These are phyloP conservation scores for Neurospora discreta DNA, from an alignment of 495 filamentous ascomycete species.

Conservation along the genomic window DNA sequence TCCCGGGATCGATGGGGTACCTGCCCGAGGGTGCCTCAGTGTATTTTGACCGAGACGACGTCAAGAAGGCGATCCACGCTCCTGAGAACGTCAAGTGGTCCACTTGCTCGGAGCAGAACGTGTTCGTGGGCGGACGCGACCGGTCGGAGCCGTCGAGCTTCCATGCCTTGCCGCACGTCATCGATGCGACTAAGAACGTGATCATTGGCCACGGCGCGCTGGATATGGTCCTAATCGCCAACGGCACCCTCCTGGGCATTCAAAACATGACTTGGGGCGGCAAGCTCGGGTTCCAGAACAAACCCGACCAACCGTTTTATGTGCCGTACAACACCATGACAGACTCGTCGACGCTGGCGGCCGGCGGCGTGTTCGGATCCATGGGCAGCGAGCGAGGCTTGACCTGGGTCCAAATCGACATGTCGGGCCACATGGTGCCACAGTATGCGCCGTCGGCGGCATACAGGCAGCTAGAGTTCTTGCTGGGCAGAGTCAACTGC, in stretches of 20 bases:
- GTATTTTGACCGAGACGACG: conserved; percentile 72
- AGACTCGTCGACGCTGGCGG: conserved; percentile 27
- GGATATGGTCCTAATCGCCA: conserved; percentile 47
- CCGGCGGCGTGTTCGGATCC: conserved; percentile 48
- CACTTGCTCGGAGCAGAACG: conserved; percentile 39
- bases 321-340: conserved; percentile 49
- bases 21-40: conserved; percentile 43
- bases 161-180: conserved; percentile 53
- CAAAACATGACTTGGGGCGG: conserved; percentile 85
- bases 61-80: conserved; percentile 63
- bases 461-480: conserved; percentile 58
- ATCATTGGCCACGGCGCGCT: conserved; percentile 56
- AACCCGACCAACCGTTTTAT: conserved; percentile 48
- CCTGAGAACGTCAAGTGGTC: conserved; percentile 47
- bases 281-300: conserved; percentile 50
- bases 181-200: conserved; percentile 57
- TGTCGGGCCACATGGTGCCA: conserved; percentile 56
- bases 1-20: conserved; percentile 41
- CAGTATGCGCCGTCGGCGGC: conserved; percentile 51
- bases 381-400: conserved; percentile 56
- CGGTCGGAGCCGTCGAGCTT: conserved; percentile 36
- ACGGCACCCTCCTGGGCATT: conserved; percentile 60
- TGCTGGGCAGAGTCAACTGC: conserved; percentile 48
- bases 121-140: conserved; percentile 45
- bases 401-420: conserved; percentile 49